Conservation (phyloP, 2,329 filamentous ascomycete genomes). For the Pseudogymnoascus sp. region DNA sequence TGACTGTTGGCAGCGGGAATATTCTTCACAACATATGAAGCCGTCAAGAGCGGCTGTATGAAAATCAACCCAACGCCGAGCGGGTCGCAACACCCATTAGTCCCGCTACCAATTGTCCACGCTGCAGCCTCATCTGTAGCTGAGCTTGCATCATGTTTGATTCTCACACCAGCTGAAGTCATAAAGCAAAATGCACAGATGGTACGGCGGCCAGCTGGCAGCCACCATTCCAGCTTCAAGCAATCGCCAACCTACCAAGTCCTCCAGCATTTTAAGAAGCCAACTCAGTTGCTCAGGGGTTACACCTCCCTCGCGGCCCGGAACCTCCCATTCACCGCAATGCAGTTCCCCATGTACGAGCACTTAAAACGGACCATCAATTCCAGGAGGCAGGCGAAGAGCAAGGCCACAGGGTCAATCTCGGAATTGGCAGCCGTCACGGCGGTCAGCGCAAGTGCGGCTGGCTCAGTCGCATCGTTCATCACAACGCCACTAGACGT, state of each 20-base stretch:
- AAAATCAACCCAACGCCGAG: slow-evolving; percentile 39
- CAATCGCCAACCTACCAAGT: slow-evolving; percentile 48
- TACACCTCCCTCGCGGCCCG: slow-evolving; percentile 76
- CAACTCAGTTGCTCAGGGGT: slow-evolving; percentile 55
- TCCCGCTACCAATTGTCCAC: slow-evolving; percentile 67
- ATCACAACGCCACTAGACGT: slow-evolving; percentile 88
- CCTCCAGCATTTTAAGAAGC: slow-evolving; percentile 50
- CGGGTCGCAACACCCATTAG: slow-evolving; percentile 54
- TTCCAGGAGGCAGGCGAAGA: slow-evolving; percentile 35
- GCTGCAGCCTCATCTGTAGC: slow-evolving; percentile 67
- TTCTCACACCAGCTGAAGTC: slow-evolving; percentile 83
- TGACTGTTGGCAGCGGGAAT: slow-evolving; percentile 55
- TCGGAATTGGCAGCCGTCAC: slow-evolving; percentile 66
- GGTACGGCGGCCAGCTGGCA: slow-evolving; percentile 40
- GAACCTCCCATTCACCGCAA: slow-evolving; percentile 79
- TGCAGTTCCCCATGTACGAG: slow-evolving; percentile 88
- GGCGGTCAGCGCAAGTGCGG: slow-evolving; percentile 64
- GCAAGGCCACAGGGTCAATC: slow-evolving; percentile 33
- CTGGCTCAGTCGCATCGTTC: slow-evolving; percentile 68
- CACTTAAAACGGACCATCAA: slow-evolving; percentile 52
- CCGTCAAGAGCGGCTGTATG: slow-evolving; percentile 58
- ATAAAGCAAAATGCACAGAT: slow-evolving; percentile 94
- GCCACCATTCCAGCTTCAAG: slow-evolving; percentile 41
- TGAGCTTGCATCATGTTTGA: slow-evolving; percentile 78
- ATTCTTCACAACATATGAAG: slow-evolving; percentile 89